phyloP scores from a whole-genome alignment of 2,329 filamentous ascomycete genomes.

The Cercospora zeae-maydis region DNA sequence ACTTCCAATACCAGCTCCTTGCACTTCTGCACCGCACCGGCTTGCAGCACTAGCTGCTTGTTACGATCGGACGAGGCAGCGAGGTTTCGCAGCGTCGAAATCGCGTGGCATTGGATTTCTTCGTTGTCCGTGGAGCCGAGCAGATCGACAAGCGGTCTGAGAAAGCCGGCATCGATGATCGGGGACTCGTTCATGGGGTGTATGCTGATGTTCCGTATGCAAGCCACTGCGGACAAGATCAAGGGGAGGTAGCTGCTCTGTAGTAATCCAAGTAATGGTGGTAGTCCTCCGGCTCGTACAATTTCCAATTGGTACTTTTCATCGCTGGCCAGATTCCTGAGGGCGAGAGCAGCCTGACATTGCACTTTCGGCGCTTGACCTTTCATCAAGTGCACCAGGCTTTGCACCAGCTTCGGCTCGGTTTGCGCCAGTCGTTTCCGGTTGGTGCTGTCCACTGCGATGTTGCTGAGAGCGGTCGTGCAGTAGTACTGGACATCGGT shows the following conservation, averaged over 20 bases:
- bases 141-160: slow-evolving; percentile 88
- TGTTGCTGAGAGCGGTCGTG: slow-evolving; percentile 96
- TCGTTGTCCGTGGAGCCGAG: slow-evolving; percentile 95
- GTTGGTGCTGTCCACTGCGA: slow-evolving; percentile 89
- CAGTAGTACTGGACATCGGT: slow-evolving; percentile 99
- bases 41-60: slow-evolving; percentile 95
- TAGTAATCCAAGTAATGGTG: slow-evolving; percentile 79
- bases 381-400: slow-evolving; percentile 93
- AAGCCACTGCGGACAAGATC: slow-evolving; percentile 93
- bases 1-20: slow-evolving; percentile 94
- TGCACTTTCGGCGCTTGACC: slow-evolving; percentile 96
- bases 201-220: slow-evolving; percentile 98
- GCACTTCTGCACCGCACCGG: slow-evolving; percentile 96
- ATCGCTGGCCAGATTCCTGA: slow-evolving; percentile 93
- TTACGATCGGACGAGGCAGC: slow-evolving; percentile 96
- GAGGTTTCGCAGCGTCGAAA: slow-evolving; percentile 91
- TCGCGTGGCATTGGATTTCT: slow-evolving; percentile 98
- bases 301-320: slow-evolving; percentile 99
- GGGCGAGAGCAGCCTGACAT: slow-evolving; percentile 89
- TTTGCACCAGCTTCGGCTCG: slow-evolving; percentile 87
- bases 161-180: slow-evolving; percentile 95
- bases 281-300: slow-evolving; percentile 80
- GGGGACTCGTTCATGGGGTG: slow-evolving; percentile 96
- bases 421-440: slow-evolving; percentile 85
- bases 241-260: slow-evolving; percentile 94